Percentiles rank a stretch among this genome's conserved stretches.
Evolutionary conservation across 225 moss, liverwort and hornwort genomes (phyloP).

Genomic region (Polytrichum commune): DNA sequence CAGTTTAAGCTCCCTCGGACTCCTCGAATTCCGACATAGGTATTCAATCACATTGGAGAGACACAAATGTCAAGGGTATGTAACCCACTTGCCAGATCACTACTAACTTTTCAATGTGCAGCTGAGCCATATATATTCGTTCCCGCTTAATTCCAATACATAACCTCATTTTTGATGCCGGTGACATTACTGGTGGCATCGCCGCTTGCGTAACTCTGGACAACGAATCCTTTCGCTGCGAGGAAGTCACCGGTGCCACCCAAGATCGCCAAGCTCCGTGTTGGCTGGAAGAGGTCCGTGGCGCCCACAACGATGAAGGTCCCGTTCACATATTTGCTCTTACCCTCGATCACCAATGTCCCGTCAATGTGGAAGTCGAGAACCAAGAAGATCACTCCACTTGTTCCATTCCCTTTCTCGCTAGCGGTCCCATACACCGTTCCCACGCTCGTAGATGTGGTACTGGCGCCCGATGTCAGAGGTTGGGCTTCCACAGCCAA

Average conservation of each 20-base stretch:
- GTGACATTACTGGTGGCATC: neutral
- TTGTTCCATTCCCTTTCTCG: neutral
- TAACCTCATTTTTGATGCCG: neutral
- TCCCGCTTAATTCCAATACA: too few relatives aligned
- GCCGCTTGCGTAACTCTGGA: neutral
- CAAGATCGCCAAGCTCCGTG: neutral
- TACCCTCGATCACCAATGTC: neutral
- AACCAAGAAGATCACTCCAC: neutral
- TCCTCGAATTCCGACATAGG: too few relatives aligned
- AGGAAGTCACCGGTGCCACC: neutral
- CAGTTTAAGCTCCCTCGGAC: too few relatives aligned
- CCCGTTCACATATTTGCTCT: neutral
- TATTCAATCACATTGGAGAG: too few relatives aligned
- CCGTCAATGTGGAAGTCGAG: neutral
- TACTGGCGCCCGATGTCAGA: neutral
- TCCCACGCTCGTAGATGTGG: neutral
- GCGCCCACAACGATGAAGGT: neutral
- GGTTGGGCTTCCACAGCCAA: neutral
- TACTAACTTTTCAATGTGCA: too few relatives aligned
- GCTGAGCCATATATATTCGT: too few relatives aligned
- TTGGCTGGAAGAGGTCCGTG: neutral
- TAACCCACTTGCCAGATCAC: too few relatives aligned
- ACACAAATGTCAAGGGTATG: too few relatives aligned
- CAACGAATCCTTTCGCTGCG: neutral
- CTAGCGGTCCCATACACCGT: neutral